These are phyloP conservation scores for Aspergillus latus DNA, from an alignment of 2,329 filamentous ascomycete genomes.

Conservation along the genomic window DNA sequence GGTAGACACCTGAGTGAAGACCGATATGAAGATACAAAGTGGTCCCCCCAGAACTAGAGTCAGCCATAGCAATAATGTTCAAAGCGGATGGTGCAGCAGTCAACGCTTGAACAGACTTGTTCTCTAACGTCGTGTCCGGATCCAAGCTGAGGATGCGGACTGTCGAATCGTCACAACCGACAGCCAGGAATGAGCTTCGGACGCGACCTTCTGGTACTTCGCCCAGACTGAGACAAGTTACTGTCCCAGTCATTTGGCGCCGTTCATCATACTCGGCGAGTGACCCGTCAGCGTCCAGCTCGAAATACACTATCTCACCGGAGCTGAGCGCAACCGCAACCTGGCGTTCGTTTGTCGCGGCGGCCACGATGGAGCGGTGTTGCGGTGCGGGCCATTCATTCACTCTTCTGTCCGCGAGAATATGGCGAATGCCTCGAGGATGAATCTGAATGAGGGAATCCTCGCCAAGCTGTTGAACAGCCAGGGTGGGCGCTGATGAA, in stretches of 20 bases:
- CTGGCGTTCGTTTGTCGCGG: slow-evolving; percentile 88
- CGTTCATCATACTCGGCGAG: slow-evolving; percentile 93
- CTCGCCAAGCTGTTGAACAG: slow-evolving; percentile 90
- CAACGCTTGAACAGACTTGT: slow-evolving; percentile 89
- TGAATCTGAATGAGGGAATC: slow-evolving; percentile 92
- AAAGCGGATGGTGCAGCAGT: slow-evolving; percentile 86
- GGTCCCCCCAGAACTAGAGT: slow-evolving; percentile 83
- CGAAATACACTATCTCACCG: slow-evolving; percentile 96
- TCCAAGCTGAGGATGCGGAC: slow-evolving; percentile 89
- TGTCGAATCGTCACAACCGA: slow-evolving; percentile 95
- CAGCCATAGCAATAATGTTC: slow-evolving; percentile 91
- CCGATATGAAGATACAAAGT: slow-evolving; percentile 96
- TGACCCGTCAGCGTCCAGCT: slow-evolving; percentile 89
- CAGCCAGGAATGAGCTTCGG: slow-evolving; percentile 88
- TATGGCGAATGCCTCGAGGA: slow-evolving; percentile 92
- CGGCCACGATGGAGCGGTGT: slow-evolving; percentile 92
- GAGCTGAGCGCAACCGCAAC: slow-evolving; percentile 92
- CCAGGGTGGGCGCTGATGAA: slow-evolving; percentile 81
- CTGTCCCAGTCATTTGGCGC: slow-evolving; percentile 90
- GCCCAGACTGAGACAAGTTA: slow-evolving; percentile 90
- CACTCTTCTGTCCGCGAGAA: slow-evolving; percentile 71
- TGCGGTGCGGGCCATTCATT: slow-evolving; percentile 94
- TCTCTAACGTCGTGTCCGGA: slow-evolving; percentile 85
- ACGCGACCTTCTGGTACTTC: slow-evolving; percentile 87
- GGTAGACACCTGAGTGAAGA: slow-evolving; percentile 90